Percentiles rank a stretch among this genome's conserved stretches.
These are phyloP conservation scores for Acanthamoeba healyi DNA, from an alignment of 208 protist genomes.

Conservation along the genomic window DNA sequence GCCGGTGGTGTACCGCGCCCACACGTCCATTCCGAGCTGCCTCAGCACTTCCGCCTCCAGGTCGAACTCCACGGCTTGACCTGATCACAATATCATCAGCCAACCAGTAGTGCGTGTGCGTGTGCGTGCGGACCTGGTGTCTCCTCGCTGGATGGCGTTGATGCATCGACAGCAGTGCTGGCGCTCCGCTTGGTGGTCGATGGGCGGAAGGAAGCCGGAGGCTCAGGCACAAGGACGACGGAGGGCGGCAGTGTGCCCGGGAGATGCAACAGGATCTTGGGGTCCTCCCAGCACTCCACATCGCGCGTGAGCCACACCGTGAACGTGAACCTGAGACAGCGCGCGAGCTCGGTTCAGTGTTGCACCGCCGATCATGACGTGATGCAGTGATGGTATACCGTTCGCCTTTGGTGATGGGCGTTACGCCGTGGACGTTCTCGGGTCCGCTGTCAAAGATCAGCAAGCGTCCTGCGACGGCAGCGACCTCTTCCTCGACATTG, in stretches of 20 bases:
- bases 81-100: too few relatives aligned
- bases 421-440: slow-evolving; percentile 40
- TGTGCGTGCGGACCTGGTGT: background rate
- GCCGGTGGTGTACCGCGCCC: background rate
- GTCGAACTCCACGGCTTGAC: background rate
- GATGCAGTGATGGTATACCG: background rate
- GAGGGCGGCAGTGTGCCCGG: background rate
- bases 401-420: slow-evolving; percentile 51
- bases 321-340: slow-evolving; percentile 26
- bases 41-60: background rate
- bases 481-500: background rate
- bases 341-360: background rate
- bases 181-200: background rate
- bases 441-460: slow-evolving; percentile 38
- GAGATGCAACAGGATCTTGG: background rate
- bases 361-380: background rate
- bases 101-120: background rate
- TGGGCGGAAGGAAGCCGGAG: background rate
- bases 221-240: background rate
- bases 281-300: background rate
- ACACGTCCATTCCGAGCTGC: background rate
- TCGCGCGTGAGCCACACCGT: slow-evolving; percentile 69
- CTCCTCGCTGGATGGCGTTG: too few relatives aligned
- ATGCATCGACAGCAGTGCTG: too few relatives aligned
- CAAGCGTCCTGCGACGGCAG: background rate